Conservation (phyloP, 2,329 filamentous ascomycete genomes). For the Botryosphaeria dothidea region DNA sequence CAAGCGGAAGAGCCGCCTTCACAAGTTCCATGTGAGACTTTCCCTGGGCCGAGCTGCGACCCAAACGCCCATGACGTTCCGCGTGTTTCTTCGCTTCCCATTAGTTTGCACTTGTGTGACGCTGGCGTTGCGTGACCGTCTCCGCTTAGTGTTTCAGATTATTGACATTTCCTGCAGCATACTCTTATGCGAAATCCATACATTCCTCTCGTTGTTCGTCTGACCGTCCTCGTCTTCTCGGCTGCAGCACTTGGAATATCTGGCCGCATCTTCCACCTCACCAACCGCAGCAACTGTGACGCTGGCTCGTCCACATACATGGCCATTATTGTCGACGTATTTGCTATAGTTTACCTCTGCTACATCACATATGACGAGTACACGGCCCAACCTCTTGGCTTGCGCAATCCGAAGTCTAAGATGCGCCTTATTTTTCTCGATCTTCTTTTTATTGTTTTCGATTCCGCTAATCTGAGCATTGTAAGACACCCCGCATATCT, state of each 20-base stretch:
- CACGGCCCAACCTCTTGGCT: slow-evolving; percentile 85
- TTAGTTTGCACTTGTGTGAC: slow-evolving; percentile 11
- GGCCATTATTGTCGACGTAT: slow-evolving; percentile 83
- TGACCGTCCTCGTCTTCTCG: slow-evolving; percentile 81
- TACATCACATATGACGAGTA: slow-evolving; percentile 98
- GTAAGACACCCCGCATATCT: background rate
- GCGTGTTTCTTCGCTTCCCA: background rate
- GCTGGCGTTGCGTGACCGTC: slow-evolving; percentile 3
- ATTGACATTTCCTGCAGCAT: slow-evolving; percentile 38
- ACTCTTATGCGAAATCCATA: slow-evolving; percentile 78
- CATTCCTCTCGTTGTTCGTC: slow-evolving; percentile 79
- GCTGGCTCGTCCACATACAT: slow-evolving; percentile 71
- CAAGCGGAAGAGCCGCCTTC: slow-evolving; percentile 54
- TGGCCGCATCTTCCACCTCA: slow-evolving; percentile 68
- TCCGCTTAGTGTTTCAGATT: slow-evolving; percentile 12
- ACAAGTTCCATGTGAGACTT: slow-evolving; percentile 55
- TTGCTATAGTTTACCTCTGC: slow-evolving; percentile 85
- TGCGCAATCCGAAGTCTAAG: slow-evolving; percentile 82
- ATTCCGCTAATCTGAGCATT: slow-evolving; percentile 86
- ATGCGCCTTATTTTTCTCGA: slow-evolving; percentile 88
- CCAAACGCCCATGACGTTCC: slow-evolving; percentile 11
- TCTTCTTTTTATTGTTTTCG: slow-evolving; percentile 95
- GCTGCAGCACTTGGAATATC: slow-evolving; percentile 78
- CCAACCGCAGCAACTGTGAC: slow-evolving; percentile 48
- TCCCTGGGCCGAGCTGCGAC: slow-evolving; percentile 2